Base-by-base conservation (phyloP, 441 rosid species). In the Adansonia gregorii region DNA sequence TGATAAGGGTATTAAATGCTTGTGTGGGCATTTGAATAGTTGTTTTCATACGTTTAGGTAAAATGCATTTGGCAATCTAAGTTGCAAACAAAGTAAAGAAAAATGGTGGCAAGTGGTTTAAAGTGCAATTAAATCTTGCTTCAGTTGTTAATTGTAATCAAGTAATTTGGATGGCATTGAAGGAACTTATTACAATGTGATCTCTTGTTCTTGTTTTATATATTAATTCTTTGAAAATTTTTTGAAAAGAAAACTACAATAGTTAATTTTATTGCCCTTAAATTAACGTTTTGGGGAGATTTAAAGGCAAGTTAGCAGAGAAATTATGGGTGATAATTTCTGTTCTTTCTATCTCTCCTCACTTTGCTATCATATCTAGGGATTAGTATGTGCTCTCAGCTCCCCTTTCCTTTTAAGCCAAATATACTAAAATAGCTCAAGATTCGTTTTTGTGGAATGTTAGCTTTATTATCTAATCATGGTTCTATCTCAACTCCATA, bases 401-500 rank as follows among this genome's bases (percentile, higher is more conserved):
- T 66, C 7, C 15, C 15, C 52, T n/a, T 8, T 41, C 1, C 70
- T 66, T 3, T 35, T 66, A 66, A 65, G n/a, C 24, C 9, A 39
- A 66, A 41, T n/a, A 24, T 55, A 55, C 51, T 77, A 59, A 43
- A 59, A 59, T 81, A 14, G 69, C 35, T 56, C 59, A 58, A 31
- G 48, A 19, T 52, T 65, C 19, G 11, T 59, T 58, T 70, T 31
- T 69, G 51, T 71, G 63, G 76, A 55, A 55, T 19, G 15, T 71
- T 60, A 73, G 46, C 73, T 78, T 54, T 74, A 27, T 63, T 48
- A 66, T 70, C 76, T 79, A 56, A 87, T 71, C 14, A 43, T 77
- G 68, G 76, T 81, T 65, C 70, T 78, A 24, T 78, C 60, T 76
- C 80, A 74, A 81, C 60, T 77, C 12, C 82, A 22, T 84, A 91